Percentiles rank a stretch among this genome's conserved stretches.
These are phyloP conservation scores for Colletotrichum echinochloae DNA, from an alignment of 2,329 filamentous ascomycete species.

Conservation along the genomic window DNA sequence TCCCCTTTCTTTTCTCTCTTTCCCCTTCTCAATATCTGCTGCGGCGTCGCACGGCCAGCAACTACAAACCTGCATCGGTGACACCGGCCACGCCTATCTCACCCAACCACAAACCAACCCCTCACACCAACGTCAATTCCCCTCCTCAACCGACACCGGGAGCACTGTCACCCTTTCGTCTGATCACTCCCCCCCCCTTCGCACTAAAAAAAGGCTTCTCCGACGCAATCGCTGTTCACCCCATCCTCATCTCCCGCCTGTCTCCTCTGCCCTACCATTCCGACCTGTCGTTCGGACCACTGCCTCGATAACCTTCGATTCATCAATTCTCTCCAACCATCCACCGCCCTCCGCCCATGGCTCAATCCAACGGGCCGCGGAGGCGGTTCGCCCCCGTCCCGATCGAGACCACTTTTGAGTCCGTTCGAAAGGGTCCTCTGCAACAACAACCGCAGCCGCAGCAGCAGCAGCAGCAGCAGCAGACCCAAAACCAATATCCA, in stretches of 20 bases:
- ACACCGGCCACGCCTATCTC: conserved; percentile 10
- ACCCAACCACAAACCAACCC: conserved; percentile 31
- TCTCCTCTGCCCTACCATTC: conserved; percentile 7
- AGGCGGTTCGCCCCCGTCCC: conserved; percentile 76
- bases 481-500: conserved; percentile 41
- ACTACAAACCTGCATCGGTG: neutral
- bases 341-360: conserved; percentile 49
- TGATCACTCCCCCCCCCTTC: conserved; percentile 24
- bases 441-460: conserved; percentile 39
- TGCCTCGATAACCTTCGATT: neutral
- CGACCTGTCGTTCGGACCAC: conserved; percentile 29
- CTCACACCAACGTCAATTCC: conserved; percentile 22
- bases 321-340: neutral
- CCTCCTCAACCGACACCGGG: conserved; percentile 8
- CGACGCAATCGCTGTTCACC: conserved; percentile 4
- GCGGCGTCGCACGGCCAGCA: conserved; percentile 29
- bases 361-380: conserved; percentile 56
- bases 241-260: conserved; percentile 12
- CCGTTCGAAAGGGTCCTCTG: conserved; percentile 57
- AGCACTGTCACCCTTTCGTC: conserved; percentile 34
- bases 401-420: conserved; percentile 77
- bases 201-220: conserved; percentile 32
- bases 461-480: conserved; percentile 35
- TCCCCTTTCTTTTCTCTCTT: neutral
- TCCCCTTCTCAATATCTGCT: neutral